A percentile compares a stretch with the other conserved stretches of the same genome.
phyloP scores from a whole-genome alignment of 768 basidiomycete genomes.

The Amyloporia xantha region DNA sequence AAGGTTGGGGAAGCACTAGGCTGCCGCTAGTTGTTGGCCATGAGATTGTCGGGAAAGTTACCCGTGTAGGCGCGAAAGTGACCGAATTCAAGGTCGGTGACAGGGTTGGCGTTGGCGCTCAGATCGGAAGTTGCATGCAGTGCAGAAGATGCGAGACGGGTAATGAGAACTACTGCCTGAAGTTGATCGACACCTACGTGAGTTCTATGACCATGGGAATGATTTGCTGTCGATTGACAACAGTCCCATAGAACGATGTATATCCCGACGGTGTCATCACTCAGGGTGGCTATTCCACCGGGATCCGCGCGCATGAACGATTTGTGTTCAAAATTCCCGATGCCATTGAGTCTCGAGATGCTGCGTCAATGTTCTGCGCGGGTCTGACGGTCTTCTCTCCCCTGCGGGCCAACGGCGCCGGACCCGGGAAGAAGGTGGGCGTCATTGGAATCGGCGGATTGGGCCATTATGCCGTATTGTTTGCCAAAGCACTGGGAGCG shows the following conservation, averaged over 20 bases:
- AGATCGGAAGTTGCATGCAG: slow-evolving; percentile 43
- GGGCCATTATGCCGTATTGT: slow-evolving; percentile 32
- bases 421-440: slow-evolving; percentile 57
- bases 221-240: neutral
- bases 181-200: slow-evolving; percentile 32
- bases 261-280: slow-evolving; percentile 36
- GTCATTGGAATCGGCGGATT: slow-evolving; percentile 60
- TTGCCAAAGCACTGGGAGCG: slow-evolving; percentile 46
- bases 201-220: neutral
- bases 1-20: slow-evolving; percentile 26
- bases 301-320: slow-evolving; percentile 37
- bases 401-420: slow-evolving; percentile 41
- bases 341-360: slow-evolving; percentile 38
- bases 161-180: slow-evolving; percentile 52
- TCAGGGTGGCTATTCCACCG: slow-evolving; percentile 39
- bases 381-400: slow-evolving; percentile 58
- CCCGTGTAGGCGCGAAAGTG: slow-evolving; percentile 45
- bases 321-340: slow-evolving; percentile 56
- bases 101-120: slow-evolving; percentile 43
- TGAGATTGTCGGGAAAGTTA: slow-evolving; percentile 48
- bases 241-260: slow-evolving; percentile 19
- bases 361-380: slow-evolving; percentile 57
- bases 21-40: slow-evolving; percentile 27
- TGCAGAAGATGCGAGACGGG: slow-evolving; percentile 42
- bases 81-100: slow-evolving; percentile 49